Percentiles rank a stretch among this genome's conserved stretches.
phyloP scores from a whole-genome alignment of 345 rosid species.

The Fremontodendron californicum region DNA sequence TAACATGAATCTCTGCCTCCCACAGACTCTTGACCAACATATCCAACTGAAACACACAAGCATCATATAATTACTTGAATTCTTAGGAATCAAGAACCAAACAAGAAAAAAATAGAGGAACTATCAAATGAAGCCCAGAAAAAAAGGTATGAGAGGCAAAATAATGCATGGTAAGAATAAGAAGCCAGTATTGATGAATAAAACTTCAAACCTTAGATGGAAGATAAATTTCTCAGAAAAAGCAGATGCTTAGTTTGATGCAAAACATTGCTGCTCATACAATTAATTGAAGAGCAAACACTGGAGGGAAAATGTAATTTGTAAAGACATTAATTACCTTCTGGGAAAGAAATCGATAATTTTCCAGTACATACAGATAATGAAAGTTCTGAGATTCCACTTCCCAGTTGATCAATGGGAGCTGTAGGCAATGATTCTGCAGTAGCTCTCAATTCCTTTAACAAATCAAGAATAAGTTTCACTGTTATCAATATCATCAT shows the following conservation, averaged over 20 bases:
- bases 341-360: constrained; percentile 71
- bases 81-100: neutral
- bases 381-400: constrained; percentile 50
- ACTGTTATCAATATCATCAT: neutral
- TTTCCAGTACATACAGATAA: constrained; percentile 80
- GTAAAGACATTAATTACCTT: constrained; percentile 40
- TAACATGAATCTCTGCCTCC: constrained; percentile 86
- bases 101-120: too few relatives aligned
- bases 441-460: constrained; percentile 44
- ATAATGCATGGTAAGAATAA: neutral
- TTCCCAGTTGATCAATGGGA: constrained; percentile 58
- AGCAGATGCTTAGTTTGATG: neutral
- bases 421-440: constrained; percentile 45
- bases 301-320: neutral
- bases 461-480: neutral
- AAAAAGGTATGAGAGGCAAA: neutral
- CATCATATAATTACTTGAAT: neutral
- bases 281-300: neutral
- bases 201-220: neutral
- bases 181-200: neutral
- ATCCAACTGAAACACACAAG: constrained; percentile 57
- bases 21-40: constrained; percentile 59
- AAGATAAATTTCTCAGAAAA: neutral
- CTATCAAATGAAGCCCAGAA: neutral
- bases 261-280: neutral